These are phyloP conservation scores for Pyricularia sp. DNA, from an alignment of 2,329 filamentous ascomycete species.

Conservation along the genomic window DNA sequence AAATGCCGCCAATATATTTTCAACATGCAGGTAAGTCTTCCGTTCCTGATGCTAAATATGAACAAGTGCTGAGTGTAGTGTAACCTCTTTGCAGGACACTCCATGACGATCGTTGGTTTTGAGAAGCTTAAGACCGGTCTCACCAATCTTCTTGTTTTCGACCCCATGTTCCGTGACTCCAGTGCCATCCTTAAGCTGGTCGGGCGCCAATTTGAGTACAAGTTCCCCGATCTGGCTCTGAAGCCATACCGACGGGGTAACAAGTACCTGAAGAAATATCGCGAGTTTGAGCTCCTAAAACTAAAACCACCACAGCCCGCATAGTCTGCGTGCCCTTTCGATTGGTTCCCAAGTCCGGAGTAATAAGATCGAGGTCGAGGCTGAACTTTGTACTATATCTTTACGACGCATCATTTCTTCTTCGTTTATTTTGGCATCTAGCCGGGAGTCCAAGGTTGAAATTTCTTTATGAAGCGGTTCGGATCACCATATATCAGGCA, in stretches of 20 bases:
- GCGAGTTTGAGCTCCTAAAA: slow-evolving; percentile 70
- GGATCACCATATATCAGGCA: background rate
- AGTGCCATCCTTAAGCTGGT: slow-evolving; percentile 47
- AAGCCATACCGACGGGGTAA: slow-evolving; percentile 61
- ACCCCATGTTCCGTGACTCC: slow-evolving; percentile 68
- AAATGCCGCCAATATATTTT: slow-evolving; percentile 74
- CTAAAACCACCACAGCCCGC: slow-evolving; percentile 18
- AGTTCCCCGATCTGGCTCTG: slow-evolving; percentile 40
- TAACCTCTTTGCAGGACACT: slow-evolving; percentile 48
- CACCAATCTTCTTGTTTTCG: slow-evolving; percentile 69
- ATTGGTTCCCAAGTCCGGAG: background rate
- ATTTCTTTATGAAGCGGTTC: background rate
- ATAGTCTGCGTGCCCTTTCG: background rate
- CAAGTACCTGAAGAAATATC: slow-evolving; percentile 55
- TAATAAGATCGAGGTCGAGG: background rate
- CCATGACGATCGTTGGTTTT: slow-evolving; percentile 77
- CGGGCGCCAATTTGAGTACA: slow-evolving; percentile 29
- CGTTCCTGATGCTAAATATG: background rate
- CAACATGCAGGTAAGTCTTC: slow-evolving; percentile 55
- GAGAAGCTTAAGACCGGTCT: slow-evolving; percentile 54
- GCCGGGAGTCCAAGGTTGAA: background rate
- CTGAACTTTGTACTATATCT: background rate
- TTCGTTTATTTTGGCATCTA: background rate
- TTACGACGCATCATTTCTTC: slow-evolving; percentile 2
- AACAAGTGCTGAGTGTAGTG: background rate